Evolutionary conservation across 2,329 filamentous ascomycete genomes (phyloP).

Genomic region (Pyricularia sp.): DNA sequence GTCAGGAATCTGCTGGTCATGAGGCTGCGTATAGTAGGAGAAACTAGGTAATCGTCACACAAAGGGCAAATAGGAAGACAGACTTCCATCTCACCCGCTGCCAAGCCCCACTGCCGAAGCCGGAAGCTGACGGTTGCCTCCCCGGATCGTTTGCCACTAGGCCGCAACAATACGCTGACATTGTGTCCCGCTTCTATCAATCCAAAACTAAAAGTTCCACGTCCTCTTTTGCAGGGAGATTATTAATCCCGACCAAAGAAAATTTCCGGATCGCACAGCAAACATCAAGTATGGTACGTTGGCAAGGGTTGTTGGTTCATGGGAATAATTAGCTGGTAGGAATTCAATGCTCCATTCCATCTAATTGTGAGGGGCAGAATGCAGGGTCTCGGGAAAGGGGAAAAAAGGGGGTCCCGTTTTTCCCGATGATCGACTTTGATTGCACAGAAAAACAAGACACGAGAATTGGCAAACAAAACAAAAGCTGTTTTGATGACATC

Average conservation of each 20-base stretch:
- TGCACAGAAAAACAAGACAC: too few species aligned
- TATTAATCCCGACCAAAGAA: too few species aligned
- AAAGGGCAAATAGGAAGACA: too few species aligned
- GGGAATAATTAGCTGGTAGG: neutral
- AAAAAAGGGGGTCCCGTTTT: neutral
- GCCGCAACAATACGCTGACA: neutral
- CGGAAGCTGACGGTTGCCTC: neutral
- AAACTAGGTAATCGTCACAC: neutral
- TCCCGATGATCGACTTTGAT: neutral
- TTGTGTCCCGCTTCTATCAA: too few species aligned
- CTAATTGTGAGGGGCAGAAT: neutral
- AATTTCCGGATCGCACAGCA: too few species aligned
- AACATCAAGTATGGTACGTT: too few species aligned
- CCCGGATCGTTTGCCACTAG: neutral
- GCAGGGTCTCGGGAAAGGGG: neutral
- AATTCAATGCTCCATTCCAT: neutral
- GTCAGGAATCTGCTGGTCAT: neutral
- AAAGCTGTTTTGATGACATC: neutral
- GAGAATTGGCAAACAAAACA: too few species aligned
- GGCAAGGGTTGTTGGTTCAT: too few species aligned
- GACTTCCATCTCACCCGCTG: neutral
- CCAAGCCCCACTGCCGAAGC: neutral
- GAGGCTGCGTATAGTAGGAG: neutral
- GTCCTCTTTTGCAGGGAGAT: too few species aligned
- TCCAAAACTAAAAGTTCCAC: too few species aligned